These are phyloP conservation scores for Butyriboletus loyo DNA, from an alignment of 768 basidiomycete genomes.

Conservation along the genomic window DNA sequence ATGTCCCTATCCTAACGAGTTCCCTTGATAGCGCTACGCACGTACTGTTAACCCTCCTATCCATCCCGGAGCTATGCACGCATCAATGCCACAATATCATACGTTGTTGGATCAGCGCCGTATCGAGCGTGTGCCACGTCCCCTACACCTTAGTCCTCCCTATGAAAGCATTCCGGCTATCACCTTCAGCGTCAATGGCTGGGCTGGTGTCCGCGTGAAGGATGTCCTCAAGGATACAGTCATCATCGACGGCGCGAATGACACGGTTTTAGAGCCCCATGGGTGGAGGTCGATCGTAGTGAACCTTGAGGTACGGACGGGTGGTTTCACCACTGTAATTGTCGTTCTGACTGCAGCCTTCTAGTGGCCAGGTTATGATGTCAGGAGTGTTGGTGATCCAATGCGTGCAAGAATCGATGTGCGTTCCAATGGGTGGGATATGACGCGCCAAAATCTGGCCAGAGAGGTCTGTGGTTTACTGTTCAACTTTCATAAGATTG, in stretches of 20 bases:
- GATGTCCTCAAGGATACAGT: constrained; percentile 11
- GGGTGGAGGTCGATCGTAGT: constrained; percentile 22
- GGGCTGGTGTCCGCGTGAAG: constrained; percentile 17
- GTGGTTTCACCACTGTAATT: neutral
- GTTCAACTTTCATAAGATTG: neutral
- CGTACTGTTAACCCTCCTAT: constrained; percentile 10
- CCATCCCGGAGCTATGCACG: constrained; percentile 15
- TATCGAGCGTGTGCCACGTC: constrained; percentile 22
- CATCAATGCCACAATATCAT: constrained; percentile 19
- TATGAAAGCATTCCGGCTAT: constrained; percentile 14
- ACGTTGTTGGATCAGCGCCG: constrained; percentile 14
- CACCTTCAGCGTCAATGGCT: constrained; percentile 17
- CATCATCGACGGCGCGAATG: constrained; percentile 16
- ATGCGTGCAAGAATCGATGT: constrained; percentile 17
- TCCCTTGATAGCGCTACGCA: constrained; percentile 12
- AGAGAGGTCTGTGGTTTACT: constrained; percentile 15
- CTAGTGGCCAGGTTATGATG: constrained; percentile 28
- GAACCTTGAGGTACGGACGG: constrained; percentile 22
- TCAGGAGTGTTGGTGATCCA: neutral
- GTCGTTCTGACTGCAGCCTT: neutral
- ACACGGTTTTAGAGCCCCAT: constrained; percentile 12
- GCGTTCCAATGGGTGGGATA: neutral
- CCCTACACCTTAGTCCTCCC: constrained; percentile 6
- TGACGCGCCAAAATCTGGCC: constrained; percentile 23
- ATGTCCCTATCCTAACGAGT: neutral